These are phyloP conservation scores for Linaria vulgaris DNA, from an alignment of 257 asterid genomes.

Conservation along the genomic window DNA sequence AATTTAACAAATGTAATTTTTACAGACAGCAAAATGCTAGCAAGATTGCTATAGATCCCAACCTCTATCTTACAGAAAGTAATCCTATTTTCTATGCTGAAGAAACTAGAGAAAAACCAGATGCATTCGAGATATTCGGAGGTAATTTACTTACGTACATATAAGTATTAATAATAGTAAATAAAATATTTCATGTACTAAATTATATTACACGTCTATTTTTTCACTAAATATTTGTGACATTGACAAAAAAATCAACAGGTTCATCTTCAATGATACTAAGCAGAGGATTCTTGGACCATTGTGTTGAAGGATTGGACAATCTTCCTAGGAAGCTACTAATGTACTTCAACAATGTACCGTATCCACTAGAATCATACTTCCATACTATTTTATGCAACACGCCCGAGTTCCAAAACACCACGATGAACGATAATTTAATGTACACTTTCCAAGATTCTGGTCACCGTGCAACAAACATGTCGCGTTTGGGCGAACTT, in stretches of 20 bases:
- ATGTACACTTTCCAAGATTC: conserved; percentile 21
- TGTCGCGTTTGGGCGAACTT: conserved; percentile 7
- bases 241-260: conserved; percentile 27
- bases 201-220: too few species aligned
- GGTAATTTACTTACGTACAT: too few species aligned
- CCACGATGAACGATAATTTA: conserved; percentile 36
- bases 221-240: too few species aligned
- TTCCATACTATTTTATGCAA: conserved; percentile 63
- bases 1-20: neutral
- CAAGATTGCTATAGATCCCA: conserved; percentile 49
- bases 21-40: conserved; percentile 36
- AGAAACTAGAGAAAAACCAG: conserved; percentile 46
- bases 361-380: conserved; percentile 48
- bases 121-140: conserved; percentile 49
- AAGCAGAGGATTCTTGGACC: conserved; percentile 50
- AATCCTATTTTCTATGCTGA: conserved; percentile 33
- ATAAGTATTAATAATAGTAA: too few species aligned
- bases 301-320: conserved; percentile 53
- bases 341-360: conserved; percentile 55
- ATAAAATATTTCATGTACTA: too few species aligned
- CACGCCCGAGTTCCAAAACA: conserved; percentile 45
- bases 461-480: neutral
- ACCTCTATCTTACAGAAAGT: conserved; percentile 29
- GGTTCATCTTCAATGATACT: conserved; percentile 61
- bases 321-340: conserved; percentile 58